Percentiles rank a stretch among this genome's conserved stretches.
phyloP scores from a whole-genome alignment of 805 yeast genomes.

The Monosporozyma solicola region DNA sequence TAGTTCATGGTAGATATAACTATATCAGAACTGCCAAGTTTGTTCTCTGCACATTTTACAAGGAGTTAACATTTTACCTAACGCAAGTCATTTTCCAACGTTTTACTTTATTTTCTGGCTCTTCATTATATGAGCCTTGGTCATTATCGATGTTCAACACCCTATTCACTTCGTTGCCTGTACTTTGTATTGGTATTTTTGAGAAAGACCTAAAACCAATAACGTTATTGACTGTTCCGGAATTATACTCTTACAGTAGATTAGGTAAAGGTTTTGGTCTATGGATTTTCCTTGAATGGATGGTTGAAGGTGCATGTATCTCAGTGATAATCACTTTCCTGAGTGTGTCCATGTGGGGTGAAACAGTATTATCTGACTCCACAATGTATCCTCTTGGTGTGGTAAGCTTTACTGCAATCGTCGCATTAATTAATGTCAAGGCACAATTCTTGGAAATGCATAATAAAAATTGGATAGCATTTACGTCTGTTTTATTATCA shows the following conservation, averaged over 20 bases:
- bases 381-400: conserved; percentile 78
- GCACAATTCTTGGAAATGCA: conserved; percentile 74
- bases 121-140: conserved; percentile 92
- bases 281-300: conserved; percentile 65
- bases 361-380: conserved; percentile 57
- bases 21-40: conserved; percentile 87
- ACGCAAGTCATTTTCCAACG: conserved; percentile 85
- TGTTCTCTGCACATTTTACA: conserved; percentile 88
- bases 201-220: conserved; percentile 85
- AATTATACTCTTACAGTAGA: conserved; percentile 72
- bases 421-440: conserved; percentile 66
- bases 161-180: conserved; percentile 86
- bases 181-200: conserved; percentile 88
- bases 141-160: conserved; percentile 96
- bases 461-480: conserved; percentile 59
- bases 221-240: conserved; percentile 86
- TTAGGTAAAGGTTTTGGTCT: conserved; percentile 66
- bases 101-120: conserved; percentile 81
- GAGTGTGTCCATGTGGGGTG: conserved; percentile 63
- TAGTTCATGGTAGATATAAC: conserved; percentile 95
- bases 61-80: conserved; percentile 81
- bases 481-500: conserved; percentile 58
- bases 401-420: conserved; percentile 60
- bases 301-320: conserved; percentile 63
- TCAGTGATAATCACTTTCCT: conserved; percentile 63